A percentile compares a stretch with the other conserved stretches of the same genome.
These are phyloP conservation scores for Pseudocercospora musae DNA, from an alignment of 2,329 filamentous ascomycete genomes.

Conservation along the genomic window DNA sequence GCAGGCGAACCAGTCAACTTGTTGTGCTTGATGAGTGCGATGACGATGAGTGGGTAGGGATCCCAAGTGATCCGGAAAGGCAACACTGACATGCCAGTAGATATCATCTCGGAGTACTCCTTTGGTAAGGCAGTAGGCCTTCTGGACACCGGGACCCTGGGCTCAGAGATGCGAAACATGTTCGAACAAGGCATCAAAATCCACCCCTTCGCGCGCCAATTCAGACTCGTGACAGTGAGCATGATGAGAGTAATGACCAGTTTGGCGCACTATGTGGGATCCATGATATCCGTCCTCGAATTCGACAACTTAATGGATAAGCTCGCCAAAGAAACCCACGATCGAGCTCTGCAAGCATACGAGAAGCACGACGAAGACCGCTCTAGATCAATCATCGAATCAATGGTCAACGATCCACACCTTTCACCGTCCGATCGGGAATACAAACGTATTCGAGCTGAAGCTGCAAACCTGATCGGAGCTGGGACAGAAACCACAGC, in stretches of 20 bases:
- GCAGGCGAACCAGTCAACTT: neutral
- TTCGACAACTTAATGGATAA: constrained; percentile 3
- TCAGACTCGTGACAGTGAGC: neutral
- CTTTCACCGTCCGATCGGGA: constrained; percentile 33
- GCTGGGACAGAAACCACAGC: constrained; percentile 47
- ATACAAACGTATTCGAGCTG: constrained; percentile 38
- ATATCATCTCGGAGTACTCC: constrained; percentile 6
- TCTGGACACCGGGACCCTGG: neutral
- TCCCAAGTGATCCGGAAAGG: neutral
- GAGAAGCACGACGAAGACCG: neutral
- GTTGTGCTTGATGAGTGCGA: neutral
- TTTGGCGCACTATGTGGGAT: neutral
- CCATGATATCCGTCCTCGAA: neutral
- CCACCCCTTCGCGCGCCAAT: constrained; percentile 3
- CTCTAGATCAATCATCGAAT: neutral
- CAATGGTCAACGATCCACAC: neutral
- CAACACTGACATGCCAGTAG: neutral
- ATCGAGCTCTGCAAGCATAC: neutral
- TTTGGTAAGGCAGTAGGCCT: neutral
- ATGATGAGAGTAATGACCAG: neutral
- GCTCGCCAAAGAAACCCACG: neutral
- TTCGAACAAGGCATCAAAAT: constrained; percentile 3
- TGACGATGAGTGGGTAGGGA: neutral
- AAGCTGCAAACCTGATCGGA: constrained; percentile 45
- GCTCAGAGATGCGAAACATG: neutral